Evolutionary conservation across 2,329 filamentous ascomycete species (phyloP).

Genomic region (Escovopsis sp.): DNA sequence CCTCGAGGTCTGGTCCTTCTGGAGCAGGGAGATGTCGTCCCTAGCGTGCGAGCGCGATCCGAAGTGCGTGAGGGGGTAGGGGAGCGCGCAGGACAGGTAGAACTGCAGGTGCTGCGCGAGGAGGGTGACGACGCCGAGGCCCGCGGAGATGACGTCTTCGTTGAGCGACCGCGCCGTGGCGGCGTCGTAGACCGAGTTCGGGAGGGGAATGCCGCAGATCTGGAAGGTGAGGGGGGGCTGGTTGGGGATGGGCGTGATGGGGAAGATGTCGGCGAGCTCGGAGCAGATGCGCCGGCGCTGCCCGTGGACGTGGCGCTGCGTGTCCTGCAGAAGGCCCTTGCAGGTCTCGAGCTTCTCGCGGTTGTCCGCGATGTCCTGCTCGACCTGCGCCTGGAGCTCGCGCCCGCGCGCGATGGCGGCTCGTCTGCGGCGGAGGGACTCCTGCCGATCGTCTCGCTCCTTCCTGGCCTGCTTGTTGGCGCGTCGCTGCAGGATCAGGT

Average conservation of each 20-base stretch:
- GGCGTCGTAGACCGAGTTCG: slow-evolving; percentile 62
- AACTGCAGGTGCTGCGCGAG: slow-evolving; percentile 62
- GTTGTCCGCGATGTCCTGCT: slow-evolving; percentile 46
- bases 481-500: slow-evolving; percentile 48
- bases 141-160: slow-evolving; percentile 63
- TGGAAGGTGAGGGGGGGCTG: slow-evolving; percentile 60
- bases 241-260: slow-evolving; percentile 49
- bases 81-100: slow-evolving; percentile 64
- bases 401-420: slow-evolving; percentile 52
- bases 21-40: slow-evolving; percentile 52
- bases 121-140: slow-evolving; percentile 65
- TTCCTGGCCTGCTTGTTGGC: slow-evolving; percentile 45
- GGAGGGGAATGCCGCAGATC: slow-evolving; percentile 62
- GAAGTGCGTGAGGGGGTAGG: slow-evolving; percentile 60
- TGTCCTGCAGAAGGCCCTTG: slow-evolving; percentile 36
- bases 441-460: slow-evolving; percentile 50
- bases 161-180: slow-evolving; percentile 29
- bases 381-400: slow-evolving; percentile 40
- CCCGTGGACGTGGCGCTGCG: slow-evolving; percentile 55
- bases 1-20: slow-evolving; percentile 32
- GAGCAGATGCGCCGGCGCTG: slow-evolving; percentile 80
- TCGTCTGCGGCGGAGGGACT: slow-evolving; percentile 49
- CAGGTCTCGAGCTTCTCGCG: slow-evolving; percentile 42
- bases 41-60: slow-evolving; percentile 62
- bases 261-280: slow-evolving; percentile 64